Percentiles rank a stretch among this genome's conserved stretches.
These are phyloP conservation scores for Cutaneotrichosporon arboriforme DNA, from an alignment of 1,284 basidiomycete genomes.

Conservation along the genomic window DNA sequence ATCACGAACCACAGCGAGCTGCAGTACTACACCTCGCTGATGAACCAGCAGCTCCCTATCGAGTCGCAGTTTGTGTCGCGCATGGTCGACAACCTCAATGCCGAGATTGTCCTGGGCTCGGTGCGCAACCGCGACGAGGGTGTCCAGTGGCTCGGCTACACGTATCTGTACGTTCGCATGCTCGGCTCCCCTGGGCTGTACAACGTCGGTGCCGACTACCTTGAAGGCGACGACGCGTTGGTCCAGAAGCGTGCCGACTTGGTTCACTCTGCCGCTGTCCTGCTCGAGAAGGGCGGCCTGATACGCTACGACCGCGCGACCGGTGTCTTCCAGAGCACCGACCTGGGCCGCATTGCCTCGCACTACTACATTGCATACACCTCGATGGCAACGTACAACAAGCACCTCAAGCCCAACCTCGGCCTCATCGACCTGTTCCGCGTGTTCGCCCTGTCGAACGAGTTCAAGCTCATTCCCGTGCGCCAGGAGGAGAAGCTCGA, in stretches of 20 bases:
- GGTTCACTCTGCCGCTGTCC: slow-evolving; percentile 83
- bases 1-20: slow-evolving; percentile 97
- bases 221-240: slow-evolving; percentile 68
- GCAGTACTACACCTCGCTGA: slow-evolving; percentile 89
- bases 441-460: slow-evolving; percentile 92
- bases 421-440: slow-evolving; percentile 86
- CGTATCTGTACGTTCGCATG: slow-evolving; percentile 96
- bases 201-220: slow-evolving; percentile 83
- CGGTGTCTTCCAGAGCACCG: slow-evolving; percentile 84
- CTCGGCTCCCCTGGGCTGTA: slow-evolving; percentile 84
- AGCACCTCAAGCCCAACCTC: slow-evolving; percentile 84
- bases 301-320: slow-evolving; percentile 88
- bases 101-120: slow-evolving; percentile 93
- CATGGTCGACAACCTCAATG: slow-evolving; percentile 93
- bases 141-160: slow-evolving; percentile 95
- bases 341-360: slow-evolving; percentile 89
- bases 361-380: slow-evolving; percentile 95
- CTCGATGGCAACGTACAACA: slow-evolving; percentile 96
- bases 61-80: slow-evolving; percentile 92
- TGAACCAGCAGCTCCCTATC: slow-evolving; percentile 95
- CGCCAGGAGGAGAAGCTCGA: slow-evolving; percentile 80
- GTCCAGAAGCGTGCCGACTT: slow-evolving; percentile 94
- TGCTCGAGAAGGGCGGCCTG: slow-evolving; percentile 90
- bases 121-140: slow-evolving; percentile 95
- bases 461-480: slow-evolving; percentile 93